Base-by-base conservation (phyloP, 2,329 filamentous ascomycete genomes). In the Verticillium isaacii region DNA sequence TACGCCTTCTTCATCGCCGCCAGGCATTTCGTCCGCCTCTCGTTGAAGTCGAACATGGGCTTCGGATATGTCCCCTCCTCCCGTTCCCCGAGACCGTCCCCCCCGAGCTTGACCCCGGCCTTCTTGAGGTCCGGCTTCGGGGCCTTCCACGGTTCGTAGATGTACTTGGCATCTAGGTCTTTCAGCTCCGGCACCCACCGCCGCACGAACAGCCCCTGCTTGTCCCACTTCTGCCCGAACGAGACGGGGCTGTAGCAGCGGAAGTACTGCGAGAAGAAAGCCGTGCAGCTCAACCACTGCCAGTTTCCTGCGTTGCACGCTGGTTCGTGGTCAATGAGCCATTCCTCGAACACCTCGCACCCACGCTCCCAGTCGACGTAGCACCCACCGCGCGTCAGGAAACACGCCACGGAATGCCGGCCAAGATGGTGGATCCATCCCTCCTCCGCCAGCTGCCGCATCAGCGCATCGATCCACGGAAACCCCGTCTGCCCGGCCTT, bases 351-450 rank as follows among this genome's bases (percentile, higher is more conserved):
- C 1, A 93, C 90, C 57, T 91, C 89, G 5, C 87, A 88, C 1
- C 90, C 90, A 19, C 90, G 84, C 75, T 93, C 90, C 90, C 90
- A 93, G 68, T 88, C 85, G 55, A 93, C 79, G 69, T 92, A 93
- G 72, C 89, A 92, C 0, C 90, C 90, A 1, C 90, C 90, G 2
- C 90, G 80, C 0, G 90, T 93, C n/a, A 93, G 79, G 71, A 93
- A 93, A 70, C 89, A 93, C 0, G 90, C 90, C 0, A 93, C 87
- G n/a, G 87, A 84, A 72, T 93, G 90, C 0, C 90, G 83, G 2
- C 89, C 90, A 0, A 93, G 80, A 70, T 93, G 90, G 70, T 93
- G 90, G 9, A 93, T 91, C 90, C 90, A 93, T 32, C 90, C 90
- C 70, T 92, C 89, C 2, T 79, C 71, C 15, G 81, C 79, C 15